Conservation (phyloP, 306 rosid species). For the Castanospermum australe region DNA sequence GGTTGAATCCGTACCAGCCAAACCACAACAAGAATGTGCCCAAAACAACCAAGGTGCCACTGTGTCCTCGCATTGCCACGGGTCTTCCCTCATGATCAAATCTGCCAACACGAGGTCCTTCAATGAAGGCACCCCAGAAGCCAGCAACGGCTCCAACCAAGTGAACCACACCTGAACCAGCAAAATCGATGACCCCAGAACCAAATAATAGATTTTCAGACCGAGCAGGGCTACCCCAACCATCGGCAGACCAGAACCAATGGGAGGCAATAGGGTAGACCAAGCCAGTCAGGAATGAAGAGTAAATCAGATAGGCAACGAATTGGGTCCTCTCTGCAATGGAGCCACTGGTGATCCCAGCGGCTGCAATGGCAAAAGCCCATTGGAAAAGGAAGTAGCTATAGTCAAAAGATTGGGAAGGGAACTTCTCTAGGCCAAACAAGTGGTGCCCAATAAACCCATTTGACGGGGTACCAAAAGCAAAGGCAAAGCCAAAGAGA, state of each 20-base stretch:
- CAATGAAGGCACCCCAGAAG: conserved; percentile 56
- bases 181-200: conserved; percentile 57
- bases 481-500: conserved; percentile 48
- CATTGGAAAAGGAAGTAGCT: conserved; percentile 45
- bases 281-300: conserved; percentile 49
- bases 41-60: conserved; percentile 51
- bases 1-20: conserved; percentile 66
- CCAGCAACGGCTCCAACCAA: conserved; percentile 64
- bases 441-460: conserved; percentile 43
- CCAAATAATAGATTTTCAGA: conserved; percentile 38
- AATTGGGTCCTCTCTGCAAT: conserved; percentile 55
- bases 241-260: conserved; percentile 61
- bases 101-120: conserved; percentile 52
- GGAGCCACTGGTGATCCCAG: conserved; percentile 59
- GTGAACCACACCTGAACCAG: conserved; percentile 64
- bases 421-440: conserved; percentile 40
- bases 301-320: conserved; percentile 46
- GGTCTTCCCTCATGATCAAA: conserved; percentile 47
- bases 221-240: conserved; percentile 50
- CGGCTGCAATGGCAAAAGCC: conserved; percentile 57
- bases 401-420: conserved; percentile 35
- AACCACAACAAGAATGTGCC: conserved; percentile 63
- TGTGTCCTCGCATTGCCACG: conserved; percentile 44
- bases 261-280: conserved; percentile 53
- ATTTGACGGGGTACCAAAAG: conserved; percentile 44